Evolutionary conservation across 495 filamentous ascomycete genomes (phyloP).

Genomic region (Stereocaulon alpinum): DNA sequence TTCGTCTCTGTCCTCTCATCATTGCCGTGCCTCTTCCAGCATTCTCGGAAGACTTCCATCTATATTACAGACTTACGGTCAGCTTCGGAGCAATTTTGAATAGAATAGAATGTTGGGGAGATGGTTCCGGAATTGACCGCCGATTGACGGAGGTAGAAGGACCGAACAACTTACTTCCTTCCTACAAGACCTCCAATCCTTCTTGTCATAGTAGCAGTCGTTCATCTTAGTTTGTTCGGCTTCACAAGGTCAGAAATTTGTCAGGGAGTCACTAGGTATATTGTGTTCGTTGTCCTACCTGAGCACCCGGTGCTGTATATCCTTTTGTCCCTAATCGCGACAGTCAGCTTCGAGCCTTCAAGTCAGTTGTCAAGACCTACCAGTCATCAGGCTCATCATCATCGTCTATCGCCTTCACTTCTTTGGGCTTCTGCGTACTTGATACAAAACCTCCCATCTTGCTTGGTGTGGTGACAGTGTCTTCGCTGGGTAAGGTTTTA

Average conservation of each 20-base stretch:
- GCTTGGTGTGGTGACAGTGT: slow-evolving; percentile 11
- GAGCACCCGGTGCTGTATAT: slow-evolving; percentile 96
- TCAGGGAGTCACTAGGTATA: neutral
- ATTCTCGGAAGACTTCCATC: slow-evolving; percentile 88
- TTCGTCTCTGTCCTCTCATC: slow-evolving; percentile 69
- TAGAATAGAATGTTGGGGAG: neutral
- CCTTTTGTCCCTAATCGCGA: slow-evolving; percentile 68
- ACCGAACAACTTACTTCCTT: slow-evolving; percentile 59
- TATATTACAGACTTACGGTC: slow-evolving; percentile 26
- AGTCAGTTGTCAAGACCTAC: slow-evolving; percentile 38
- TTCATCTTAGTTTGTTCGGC: slow-evolving; percentile 86
- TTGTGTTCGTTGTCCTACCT: slow-evolving; percentile 35
- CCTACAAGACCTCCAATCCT: slow-evolving; percentile 88
- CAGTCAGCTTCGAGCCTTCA: slow-evolving; percentile 14
- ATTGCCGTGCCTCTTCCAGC: slow-evolving; percentile 90
- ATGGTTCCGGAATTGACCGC: neutral
- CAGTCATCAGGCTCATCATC: slow-evolving; percentile 95
- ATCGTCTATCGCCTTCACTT: slow-evolving; percentile 38
- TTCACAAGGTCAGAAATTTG: slow-evolving; percentile 27
- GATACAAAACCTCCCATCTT: slow-evolving; percentile 34
- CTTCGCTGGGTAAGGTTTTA: neutral
- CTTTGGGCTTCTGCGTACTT: slow-evolving; percentile 33
- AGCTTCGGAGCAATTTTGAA: neutral
- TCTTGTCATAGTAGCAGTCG: slow-evolving; percentile 92
- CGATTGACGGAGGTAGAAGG: neutral